These are phyloP conservation scores for Mortierella alpina DNA, from an alignment of 192 early-diverging fungal genomes.

Conservation along the genomic window DNA sequence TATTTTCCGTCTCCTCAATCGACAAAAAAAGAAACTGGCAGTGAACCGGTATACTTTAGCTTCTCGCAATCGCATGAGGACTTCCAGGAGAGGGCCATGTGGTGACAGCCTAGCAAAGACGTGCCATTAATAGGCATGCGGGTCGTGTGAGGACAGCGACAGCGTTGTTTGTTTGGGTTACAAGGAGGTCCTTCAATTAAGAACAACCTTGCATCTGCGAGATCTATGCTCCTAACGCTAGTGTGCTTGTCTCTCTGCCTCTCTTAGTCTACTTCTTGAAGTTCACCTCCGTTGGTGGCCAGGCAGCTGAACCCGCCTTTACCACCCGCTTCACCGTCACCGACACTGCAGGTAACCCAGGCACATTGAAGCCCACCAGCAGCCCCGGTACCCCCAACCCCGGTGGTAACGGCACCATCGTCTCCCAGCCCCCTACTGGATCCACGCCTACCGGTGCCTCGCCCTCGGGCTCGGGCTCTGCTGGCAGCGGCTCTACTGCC, in stretches of 20 bases:
- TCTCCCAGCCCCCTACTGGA: background rate
- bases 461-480: background rate
- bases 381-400: conserved; percentile 13
- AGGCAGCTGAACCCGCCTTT: conserved; percentile 16
- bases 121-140: too few species aligned
- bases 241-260: background rate
- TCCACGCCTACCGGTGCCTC: background rate
- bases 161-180: background rate
- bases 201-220: background rate
- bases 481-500: background rate
- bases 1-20: conserved; percentile 9
- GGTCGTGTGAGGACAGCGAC: too few species aligned
- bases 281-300: conserved; percentile 3
- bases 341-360: conserved; percentile 12
- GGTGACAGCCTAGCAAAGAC: too few species aligned
- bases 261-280: conserved; percentile 45
- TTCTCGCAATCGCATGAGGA: too few species aligned
- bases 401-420: conserved; percentile 34
- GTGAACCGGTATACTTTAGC: background rate
- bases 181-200: background rate
- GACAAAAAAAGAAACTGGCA: background rate
- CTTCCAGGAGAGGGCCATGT: too few species aligned
- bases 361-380: conserved; percentile 30
- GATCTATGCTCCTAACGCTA: background rate
- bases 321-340: conserved; percentile 53